Evolutionary conservation across 75 land plant species (phyloP), one percentile per base, ranked within the genome.

Genomic region (Sequoia sempervirens): DNA sequence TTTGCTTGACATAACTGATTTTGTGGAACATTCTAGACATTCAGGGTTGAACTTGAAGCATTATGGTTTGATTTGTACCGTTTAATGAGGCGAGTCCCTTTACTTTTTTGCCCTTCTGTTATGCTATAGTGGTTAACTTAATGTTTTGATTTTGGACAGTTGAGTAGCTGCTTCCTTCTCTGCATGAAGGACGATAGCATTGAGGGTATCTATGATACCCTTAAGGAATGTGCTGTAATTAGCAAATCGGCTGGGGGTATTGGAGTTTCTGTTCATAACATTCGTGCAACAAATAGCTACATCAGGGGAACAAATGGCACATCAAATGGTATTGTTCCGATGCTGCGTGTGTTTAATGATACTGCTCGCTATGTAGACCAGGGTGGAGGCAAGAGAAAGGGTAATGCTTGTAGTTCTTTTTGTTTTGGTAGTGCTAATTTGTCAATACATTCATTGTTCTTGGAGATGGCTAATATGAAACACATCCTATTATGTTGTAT

Each of bases 161-260:
- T 90, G 12, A 90, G 91, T 52, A 90, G 90, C 84, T 90, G 90
- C 72, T 90, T 90, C 76, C 87, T 90, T 68, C 15, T 90, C 53
- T 90, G 91, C n/a, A 90, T 90, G 91, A 90, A 90, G 47, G 91
- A 89, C 0, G 90, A 90, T 68, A 88, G 90, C 30, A 90, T 90
- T 64, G 91, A 90, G 70, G 91, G 91, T 0, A 90, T 90, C 5
- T 90, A 90, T 66, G 91, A 90, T 34, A 90, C 91, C 4, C 61
- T 90, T 17, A 88, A 90, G 69, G 91, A 90, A 79, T 90, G 91
- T 81, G 91, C 91, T 69, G 82, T 90, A 7, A 88, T 90, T 34
- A 88, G 90, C 87, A 90, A 90, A 46, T 90, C 91, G 41, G 90
- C 90, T n/a, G 91, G 91, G 12, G 91, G 91, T 2, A 85, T 88